These are phyloP conservation scores for Colletotrichum coccodes DNA, from an alignment of 2,329 filamentous ascomycete genomes.

Conservation along the genomic window DNA sequence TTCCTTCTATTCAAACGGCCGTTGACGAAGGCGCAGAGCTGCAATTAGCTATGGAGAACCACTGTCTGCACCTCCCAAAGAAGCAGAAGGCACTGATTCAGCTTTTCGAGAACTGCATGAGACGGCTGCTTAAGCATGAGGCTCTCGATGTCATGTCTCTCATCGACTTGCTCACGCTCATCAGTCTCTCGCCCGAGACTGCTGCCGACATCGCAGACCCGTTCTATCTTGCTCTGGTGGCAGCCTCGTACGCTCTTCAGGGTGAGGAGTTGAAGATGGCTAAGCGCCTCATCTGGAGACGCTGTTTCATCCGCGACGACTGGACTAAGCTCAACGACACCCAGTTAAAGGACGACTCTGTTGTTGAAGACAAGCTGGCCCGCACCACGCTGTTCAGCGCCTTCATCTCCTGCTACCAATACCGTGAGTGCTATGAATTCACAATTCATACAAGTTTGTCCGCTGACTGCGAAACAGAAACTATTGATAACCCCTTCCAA, in stretches of 20 bases:
- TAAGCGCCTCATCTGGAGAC: constrained; percentile 81
- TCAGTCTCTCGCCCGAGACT: constrained; percentile 59
- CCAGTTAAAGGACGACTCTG: constrained; percentile 75
- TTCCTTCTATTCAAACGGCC: constrained; percentile 73
- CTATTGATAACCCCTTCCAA: constrained; percentile 52
- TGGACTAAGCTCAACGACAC: constrained; percentile 86
- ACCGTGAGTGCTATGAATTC: constrained; percentile 56
- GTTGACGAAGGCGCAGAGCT: constrained; percentile 84
- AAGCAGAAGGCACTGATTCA: constrained; percentile 74
- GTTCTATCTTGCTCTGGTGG: constrained; percentile 79
- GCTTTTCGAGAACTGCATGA: constrained; percentile 77
- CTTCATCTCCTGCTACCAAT: constrained; percentile 70
- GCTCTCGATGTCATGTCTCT: constrained; percentile 73
- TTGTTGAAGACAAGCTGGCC: constrained; percentile 70
- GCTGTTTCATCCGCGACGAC: constrained; percentile 84
- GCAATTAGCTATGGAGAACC: constrained; percentile 79
- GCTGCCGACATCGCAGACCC: constrained; percentile 69
- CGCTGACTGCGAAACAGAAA: constrained; percentile 49
- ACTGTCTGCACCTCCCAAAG: constrained; percentile 64
- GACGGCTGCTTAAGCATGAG: constrained; percentile 76
- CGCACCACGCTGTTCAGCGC: constrained; percentile 77
- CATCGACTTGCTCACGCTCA: constrained; percentile 84
- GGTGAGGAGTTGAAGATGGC: constrained; percentile 68
- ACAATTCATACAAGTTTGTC: not conserved
- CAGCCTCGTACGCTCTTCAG: constrained; percentile 63